phyloP scores from a whole-genome alignment of 306 rosid species.

The Lithocarpus polystachyus region DNA sequence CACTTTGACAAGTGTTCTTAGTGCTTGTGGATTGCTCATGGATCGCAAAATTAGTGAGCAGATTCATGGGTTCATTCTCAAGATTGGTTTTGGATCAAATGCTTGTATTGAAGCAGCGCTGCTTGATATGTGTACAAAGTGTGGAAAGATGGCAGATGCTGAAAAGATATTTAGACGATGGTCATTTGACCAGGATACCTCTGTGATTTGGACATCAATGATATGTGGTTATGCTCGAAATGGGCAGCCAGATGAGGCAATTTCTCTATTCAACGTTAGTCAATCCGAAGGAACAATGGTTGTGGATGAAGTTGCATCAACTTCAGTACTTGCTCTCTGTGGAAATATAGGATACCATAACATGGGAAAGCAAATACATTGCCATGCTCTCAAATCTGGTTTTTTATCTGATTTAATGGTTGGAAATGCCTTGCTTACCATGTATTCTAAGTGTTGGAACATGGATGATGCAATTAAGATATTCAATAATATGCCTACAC shows the following conservation, averaged over 20 bases:
- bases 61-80: conserved; percentile 62
- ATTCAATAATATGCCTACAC: conserved; percentile 45
- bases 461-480: conserved; percentile 55
- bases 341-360: conserved; percentile 66
- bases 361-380: conserved; percentile 80
- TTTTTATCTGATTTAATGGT: conserved; percentile 51
- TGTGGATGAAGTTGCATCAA: conserved; percentile 65
- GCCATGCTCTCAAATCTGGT: conserved; percentile 59
- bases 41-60: conserved; percentile 52
- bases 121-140: conserved; percentile 81
- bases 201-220: conserved; percentile 68
- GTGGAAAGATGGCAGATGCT: conserved; percentile 71
- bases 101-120: conserved; percentile 57
- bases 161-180: conserved; percentile 50
- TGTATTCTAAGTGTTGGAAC: conserved; percentile 86
- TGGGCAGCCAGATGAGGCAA: conserved; percentile 53
- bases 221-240: conserved; percentile 72
- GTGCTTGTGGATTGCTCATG: conserved; percentile 62
- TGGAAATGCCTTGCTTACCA: conserved; percentile 70
- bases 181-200: conserved; percentile 40
- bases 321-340: conserved; percentile 62
- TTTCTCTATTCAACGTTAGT: conserved; percentile 51
- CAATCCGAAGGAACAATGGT: conserved; percentile 51
- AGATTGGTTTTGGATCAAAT: conserved; percentile 67
- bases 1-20: conserved; percentile 56